These are phyloP conservation scores for Fusarium sp. DNA, from an alignment of 2,329 filamentous ascomycete species.

Conservation along the genomic window DNA sequence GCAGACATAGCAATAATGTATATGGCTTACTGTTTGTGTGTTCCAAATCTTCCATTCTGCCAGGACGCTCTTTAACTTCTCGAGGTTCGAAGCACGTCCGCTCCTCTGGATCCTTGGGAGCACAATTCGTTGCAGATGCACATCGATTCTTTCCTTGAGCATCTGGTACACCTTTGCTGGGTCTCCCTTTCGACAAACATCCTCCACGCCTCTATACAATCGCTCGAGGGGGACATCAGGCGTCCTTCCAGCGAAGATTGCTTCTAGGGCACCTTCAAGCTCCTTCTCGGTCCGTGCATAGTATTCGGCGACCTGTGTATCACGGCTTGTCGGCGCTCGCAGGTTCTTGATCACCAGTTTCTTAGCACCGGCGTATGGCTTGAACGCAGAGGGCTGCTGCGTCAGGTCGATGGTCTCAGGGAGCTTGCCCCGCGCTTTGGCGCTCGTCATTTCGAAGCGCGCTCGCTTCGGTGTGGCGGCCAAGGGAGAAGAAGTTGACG, in stretches of 20 bases:
- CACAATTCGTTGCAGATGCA: constrained; percentile 72
- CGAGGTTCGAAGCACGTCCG: constrained; percentile 66
- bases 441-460: constrained; percentile 51
- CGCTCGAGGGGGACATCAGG: constrained; percentile 83
- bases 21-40: constrained; percentile 71
- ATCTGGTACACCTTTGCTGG: constrained; percentile 74
- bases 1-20: neutral
- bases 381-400: constrained; percentile 63
- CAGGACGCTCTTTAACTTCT: constrained; percentile 68
- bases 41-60: constrained; percentile 81
- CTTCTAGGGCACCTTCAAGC: constrained; percentile 76
- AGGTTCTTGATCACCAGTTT: constrained; percentile 96
- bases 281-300: constrained; percentile 80
- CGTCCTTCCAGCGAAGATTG: constrained; percentile 74
- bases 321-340: constrained; percentile 66
- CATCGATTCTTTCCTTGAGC: constrained; percentile 73
- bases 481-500: constrained; percentile 45
- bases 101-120: constrained; percentile 63
- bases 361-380: constrained; percentile 80
- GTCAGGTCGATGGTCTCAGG: constrained; percentile 53
- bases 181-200: constrained; percentile 83
- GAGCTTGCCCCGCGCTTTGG: constrained; percentile 55
- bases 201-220: constrained; percentile 90
- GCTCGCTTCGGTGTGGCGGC: constrained; percentile 48
- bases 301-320: constrained; percentile 77